These are phyloP conservation scores for Pistacia atlantica DNA, from an alignment of 345 rosid species.

Conservation along the genomic window DNA sequence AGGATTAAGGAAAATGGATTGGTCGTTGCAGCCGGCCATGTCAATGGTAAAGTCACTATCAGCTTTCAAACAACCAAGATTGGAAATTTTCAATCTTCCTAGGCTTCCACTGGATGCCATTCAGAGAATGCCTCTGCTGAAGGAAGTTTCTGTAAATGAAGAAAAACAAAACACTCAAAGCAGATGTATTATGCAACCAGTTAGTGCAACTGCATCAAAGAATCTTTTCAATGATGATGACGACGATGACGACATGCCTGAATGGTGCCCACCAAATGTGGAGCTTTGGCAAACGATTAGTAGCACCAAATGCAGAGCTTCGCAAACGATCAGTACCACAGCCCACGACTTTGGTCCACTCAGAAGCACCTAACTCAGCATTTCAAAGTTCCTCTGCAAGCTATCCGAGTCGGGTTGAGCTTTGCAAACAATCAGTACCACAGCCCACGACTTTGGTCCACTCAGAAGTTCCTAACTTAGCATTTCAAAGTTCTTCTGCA, in stretches of 20 bases:
- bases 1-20: slow-evolving; percentile 12
- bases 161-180: slow-evolving; percentile 18
- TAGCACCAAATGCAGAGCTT: neutral
- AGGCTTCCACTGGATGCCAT: slow-evolving; percentile 18
- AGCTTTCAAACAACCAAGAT: slow-evolving; percentile 9
- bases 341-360: slow-evolving; percentile 4
- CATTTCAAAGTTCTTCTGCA: neutral
- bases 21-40: neutral
- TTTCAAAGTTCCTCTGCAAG: neutral
- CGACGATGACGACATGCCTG: slow-evolving; percentile 25
- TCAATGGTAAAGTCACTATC: neutral
- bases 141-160: slow-evolving; percentile 5
- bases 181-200: slow-evolving; percentile 12
- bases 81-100: slow-evolving; percentile 1
- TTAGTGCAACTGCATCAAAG: slow-evolving; percentile 12
- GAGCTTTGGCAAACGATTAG: slow-evolving; percentile 2
- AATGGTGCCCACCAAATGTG: slow-evolving; percentile 28
- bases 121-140: slow-evolving; percentile 11
- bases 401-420: neutral
- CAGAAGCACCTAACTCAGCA: neutral
- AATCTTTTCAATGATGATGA: slow-evolving; percentile 30
- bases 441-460: neutral
- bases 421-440: slow-evolving; percentile 2
- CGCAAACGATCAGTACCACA: neutral
- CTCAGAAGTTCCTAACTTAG: neutral